Conservation (phyloP, 345 rosid genomes). For the Linum lewisii region DNA sequence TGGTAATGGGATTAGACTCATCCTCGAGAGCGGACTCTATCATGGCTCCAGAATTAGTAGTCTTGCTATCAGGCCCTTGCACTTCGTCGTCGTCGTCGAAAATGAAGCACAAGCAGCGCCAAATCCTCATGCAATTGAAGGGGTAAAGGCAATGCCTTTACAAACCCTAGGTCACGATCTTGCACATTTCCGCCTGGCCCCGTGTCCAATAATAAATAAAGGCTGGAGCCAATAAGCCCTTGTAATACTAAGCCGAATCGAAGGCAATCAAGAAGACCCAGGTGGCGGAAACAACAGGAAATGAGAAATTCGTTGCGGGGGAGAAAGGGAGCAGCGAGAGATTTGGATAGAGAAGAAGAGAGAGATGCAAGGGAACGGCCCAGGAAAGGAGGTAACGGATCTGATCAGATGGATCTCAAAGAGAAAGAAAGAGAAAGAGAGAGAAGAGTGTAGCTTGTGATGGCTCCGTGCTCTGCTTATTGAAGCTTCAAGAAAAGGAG, state of each 20-base stretch:
- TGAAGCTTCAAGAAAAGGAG: not conserved
- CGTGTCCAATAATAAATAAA: no score
- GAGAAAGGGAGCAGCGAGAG: not conserved
- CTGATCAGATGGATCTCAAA: not conserved
- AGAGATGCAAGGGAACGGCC: not conserved
- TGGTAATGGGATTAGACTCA: slow-evolving; percentile 4
- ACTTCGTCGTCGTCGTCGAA: slow-evolving; percentile 32
- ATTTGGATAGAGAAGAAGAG: not conserved
- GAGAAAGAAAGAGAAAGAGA: not conserved
- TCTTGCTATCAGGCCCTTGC: slow-evolving; percentile 1
- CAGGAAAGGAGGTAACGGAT: not conserved
- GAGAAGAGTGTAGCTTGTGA: not conserved
- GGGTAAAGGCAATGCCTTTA: slow-evolving; percentile 4
- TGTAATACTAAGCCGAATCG: not conserved
- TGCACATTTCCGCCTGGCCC: slow-evolving; percentile 21
- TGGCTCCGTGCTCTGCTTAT: no score
- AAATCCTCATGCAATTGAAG: slow-evolving; percentile 74
- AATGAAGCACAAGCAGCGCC: slow-evolving; percentile 70
- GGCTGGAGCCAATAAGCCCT: not conserved
- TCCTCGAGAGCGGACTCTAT: slow-evolving; percentile 25
- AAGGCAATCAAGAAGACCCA: not conserved
- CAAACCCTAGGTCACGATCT: slow-evolving; percentile 54
- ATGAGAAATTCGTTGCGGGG: not conserved
- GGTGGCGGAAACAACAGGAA: not conserved
- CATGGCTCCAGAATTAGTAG: slow-evolving; percentile 15